Conservation (phyloP, 768 basidiomycete genomes). For the Boletus eberwhitei region DNA sequence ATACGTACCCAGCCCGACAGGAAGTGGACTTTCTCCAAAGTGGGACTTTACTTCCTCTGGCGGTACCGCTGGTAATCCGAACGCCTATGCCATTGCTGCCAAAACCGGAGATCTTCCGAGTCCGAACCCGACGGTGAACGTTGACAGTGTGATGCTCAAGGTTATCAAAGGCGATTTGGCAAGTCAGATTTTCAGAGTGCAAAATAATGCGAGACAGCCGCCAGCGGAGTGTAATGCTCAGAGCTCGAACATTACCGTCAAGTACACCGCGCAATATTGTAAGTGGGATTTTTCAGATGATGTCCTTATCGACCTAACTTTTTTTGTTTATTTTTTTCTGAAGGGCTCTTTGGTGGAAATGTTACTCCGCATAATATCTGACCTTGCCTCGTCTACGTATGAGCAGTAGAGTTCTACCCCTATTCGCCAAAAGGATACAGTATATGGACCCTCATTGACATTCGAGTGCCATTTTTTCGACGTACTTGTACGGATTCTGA, state of each 20-base stretch:
- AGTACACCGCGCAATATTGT: constrained; percentile 55
- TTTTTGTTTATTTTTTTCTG: neutral
- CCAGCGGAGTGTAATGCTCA: constrained; percentile 48
- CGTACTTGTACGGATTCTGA: neutral
- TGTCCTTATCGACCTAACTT: neutral
- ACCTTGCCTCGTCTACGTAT: neutral
- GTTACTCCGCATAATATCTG: neutral
- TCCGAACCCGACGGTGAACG: constrained; percentile 40
- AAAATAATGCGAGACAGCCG: constrained; percentile 53
- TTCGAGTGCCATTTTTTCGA: neutral
- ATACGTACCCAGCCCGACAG: constrained; percentile 49
- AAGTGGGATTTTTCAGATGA: constrained; percentile 20
- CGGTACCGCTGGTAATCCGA: constrained; percentile 35
- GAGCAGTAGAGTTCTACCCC: neutral
- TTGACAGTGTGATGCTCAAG: constrained; percentile 57
- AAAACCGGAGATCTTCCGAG: constrained; percentile 41
- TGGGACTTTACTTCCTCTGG: constrained; percentile 50
- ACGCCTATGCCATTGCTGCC: constrained; percentile 47
- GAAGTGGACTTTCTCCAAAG: constrained; percentile 43
- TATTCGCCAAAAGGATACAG: neutral
- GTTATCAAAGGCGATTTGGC: constrained; percentile 48
- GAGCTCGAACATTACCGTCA: constrained; percentile 41
- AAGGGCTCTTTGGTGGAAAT: constrained; percentile 5
- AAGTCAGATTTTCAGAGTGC: constrained; percentile 46
- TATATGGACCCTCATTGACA: neutral